Evolutionary conservation across 2,329 filamentous ascomycete species (phyloP).

Genomic region (Beauveria rudraprayagi): DNA sequence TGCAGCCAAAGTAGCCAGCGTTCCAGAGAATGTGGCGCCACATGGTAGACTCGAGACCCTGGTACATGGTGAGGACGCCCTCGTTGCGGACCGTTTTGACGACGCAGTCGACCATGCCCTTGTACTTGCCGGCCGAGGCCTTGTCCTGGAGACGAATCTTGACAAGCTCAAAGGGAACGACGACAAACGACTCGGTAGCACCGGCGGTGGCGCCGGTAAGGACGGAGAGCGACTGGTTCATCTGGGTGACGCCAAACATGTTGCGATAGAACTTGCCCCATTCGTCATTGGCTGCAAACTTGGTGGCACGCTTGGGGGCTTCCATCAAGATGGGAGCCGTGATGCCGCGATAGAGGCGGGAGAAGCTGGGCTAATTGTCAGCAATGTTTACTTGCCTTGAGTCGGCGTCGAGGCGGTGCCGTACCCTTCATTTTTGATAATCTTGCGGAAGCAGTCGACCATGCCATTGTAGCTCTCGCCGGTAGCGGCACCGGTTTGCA

Average conservation of each 20-base stretch:
- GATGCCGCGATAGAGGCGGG: slow-evolving; percentile 91
- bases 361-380: slow-evolving; percentile 51
- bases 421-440: slow-evolving; percentile 90
- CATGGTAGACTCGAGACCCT: slow-evolving; percentile 91
- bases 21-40: slow-evolving; percentile 93
- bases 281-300: slow-evolving; percentile 97
- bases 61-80: slow-evolving; percentile 83
- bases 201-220: slow-evolving; percentile 91
- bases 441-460: slow-evolving; percentile 97
- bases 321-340: slow-evolving; percentile 96
- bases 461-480: slow-evolving; percentile 92
- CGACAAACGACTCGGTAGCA: slow-evolving; percentile 91
- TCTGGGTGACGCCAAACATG: slow-evolving; percentile 73
- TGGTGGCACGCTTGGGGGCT: slow-evolving; percentile 86
- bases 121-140: slow-evolving; percentile 83
- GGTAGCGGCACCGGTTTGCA: slow-evolving; percentile 70
- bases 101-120: slow-evolving; percentile 71
- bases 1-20: slow-evolving; percentile 93
- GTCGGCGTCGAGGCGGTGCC: not conserved
- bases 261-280: slow-evolving; percentile 94
- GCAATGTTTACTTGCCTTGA: not conserved
- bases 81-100: slow-evolving; percentile 76
- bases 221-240: slow-evolving; percentile 85
- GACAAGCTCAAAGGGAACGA: slow-evolving; percentile 95
- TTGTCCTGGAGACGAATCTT: slow-evolving; percentile 98